Evolutionary conservation across 1,284 basidiomycete species (phyloP), one percentile per base, ranked within the genome.

Genomic region (Naganishia cerealis): DNA sequence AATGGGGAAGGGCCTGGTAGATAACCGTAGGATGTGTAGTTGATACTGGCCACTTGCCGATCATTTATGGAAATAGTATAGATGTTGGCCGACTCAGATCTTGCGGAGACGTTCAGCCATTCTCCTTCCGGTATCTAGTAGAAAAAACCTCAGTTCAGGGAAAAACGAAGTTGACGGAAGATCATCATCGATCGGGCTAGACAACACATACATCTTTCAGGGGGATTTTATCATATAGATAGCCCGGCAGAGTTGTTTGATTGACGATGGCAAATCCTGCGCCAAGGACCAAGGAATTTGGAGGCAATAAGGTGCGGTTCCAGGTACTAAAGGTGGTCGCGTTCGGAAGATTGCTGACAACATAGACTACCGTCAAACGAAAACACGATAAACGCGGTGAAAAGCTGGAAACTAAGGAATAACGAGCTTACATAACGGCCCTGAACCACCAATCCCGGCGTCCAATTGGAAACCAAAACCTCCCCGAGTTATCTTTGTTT

Each of bases 211-310:
- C 55, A 15, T 57, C 33, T 2, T 24, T 40, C 38, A 57, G 15
- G 7, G 55, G 33, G 24, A 57, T 39, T 24, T 39, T n/a, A 13
- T 57, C 55, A 16, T 57, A 57, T 21, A n/a, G 55, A 21, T 57
- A 57, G 33, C 38, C 55, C 0, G 55, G 55, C n/a, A 57, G 38
- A 29, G 55, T 57, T 3, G 55, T 57, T 40, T 57, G 55, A 10
- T 57, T 57, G 55, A 57, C 55, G 18, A 57, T 57, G n/a, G 55
- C 55, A 10, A 57, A 57, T 24, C 55, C 55, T 24, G 55, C 55
- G 15, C 55, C 55, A 13, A 57, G 55, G 1, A 57, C 55, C 36
- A 57, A n/a, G 6, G 36, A 39, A 40, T 57, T 57, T 5, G 29
- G 18, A n/a, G 55, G 55, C 13, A 57, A 24, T 21, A 57, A 40